Conservation (phyloP, 2,329 filamentous ascomycete genomes). For the Neofusicoccum cordaticola region DNA sequence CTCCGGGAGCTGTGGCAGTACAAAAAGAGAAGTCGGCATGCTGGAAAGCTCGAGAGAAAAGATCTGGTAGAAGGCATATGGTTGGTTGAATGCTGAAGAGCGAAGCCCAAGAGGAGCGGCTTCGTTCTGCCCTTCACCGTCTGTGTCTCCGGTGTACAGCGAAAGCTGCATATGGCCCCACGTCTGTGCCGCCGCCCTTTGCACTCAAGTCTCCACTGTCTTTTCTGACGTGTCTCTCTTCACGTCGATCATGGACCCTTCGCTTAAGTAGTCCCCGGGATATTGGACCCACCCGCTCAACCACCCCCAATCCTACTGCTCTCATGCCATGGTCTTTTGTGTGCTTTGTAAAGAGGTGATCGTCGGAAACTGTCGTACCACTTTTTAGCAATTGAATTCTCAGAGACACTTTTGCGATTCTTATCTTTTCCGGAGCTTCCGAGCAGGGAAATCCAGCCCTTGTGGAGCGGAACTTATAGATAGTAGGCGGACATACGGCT, state of each 20-base stretch:
- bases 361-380: too few relatives aligned
- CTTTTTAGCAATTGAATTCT: too few relatives aligned
- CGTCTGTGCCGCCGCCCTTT: not conserved
- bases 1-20: not conserved
- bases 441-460: too few relatives aligned
- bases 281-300: not conserved
- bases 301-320: not conserved
- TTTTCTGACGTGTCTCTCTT: constrained; percentile 1
- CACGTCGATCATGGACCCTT: constrained; percentile 10
- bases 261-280: not conserved
- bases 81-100: too few relatives aligned
- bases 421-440: too few relatives aligned
- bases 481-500: too few relatives aligned
- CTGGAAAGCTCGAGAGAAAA: not conserved
- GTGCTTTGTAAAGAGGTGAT: too few relatives aligned
- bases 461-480: too few relatives aligned
- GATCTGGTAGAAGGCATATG: too few relatives aligned
- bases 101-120: not conserved
- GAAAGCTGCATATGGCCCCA: constrained; percentile 6
- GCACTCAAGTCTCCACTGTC: not conserved
- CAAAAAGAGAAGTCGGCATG: not conserved
- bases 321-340: too few relatives aligned
- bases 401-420: too few relatives aligned
- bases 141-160: not conserved
- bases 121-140: not conserved